These are phyloP conservation scores for Mycena maculata DNA, from an alignment of 768 basidiomycete genomes.

Conservation along the genomic window DNA sequence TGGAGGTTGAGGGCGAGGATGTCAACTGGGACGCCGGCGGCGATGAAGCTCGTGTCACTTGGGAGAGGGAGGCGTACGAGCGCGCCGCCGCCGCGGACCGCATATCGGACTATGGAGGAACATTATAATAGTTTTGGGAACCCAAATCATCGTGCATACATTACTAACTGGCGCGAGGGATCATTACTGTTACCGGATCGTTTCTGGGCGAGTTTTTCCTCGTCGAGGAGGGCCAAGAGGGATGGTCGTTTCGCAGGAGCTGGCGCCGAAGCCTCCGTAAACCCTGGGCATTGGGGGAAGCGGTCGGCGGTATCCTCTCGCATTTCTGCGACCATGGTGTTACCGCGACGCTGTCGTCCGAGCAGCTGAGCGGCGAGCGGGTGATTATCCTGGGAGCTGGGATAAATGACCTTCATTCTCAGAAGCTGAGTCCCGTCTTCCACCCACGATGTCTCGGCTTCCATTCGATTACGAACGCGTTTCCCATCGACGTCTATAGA, in stretches of 20 bases:
- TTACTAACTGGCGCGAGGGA: constrained; percentile 34
- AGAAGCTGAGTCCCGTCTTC: constrained; percentile 16
- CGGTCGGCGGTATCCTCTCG: constrained; percentile 18
- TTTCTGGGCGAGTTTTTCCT: constrained; percentile 10
- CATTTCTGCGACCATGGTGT: constrained; percentile 20
- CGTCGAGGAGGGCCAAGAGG: constrained; percentile 10
- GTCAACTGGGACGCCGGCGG: constrained; percentile 17
- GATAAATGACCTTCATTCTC: constrained; percentile 24
- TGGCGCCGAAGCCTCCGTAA: neutral
- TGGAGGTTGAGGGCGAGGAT: neutral
- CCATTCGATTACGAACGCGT: constrained; percentile 4
- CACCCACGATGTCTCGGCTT: constrained; percentile 9
- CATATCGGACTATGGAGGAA: constrained; percentile 18
- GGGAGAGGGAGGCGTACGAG: constrained; percentile 19
- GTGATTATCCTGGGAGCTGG: constrained; percentile 15
- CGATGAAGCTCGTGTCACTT: constrained; percentile 9
- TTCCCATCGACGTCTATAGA: constrained; percentile 15
- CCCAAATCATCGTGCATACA: constrained; percentile 16
- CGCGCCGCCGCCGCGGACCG: constrained; percentile 18
- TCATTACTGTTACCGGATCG: constrained; percentile 12
- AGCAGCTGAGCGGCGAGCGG: constrained; percentile 3
- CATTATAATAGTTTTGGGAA: neutral
- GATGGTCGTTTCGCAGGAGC: neutral
- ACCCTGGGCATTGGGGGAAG: constrained; percentile 25
- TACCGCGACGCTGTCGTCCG: neutral